Conservation (phyloP, 2,329 filamentous ascomycete species). For the Penicillium sp. region DNA sequence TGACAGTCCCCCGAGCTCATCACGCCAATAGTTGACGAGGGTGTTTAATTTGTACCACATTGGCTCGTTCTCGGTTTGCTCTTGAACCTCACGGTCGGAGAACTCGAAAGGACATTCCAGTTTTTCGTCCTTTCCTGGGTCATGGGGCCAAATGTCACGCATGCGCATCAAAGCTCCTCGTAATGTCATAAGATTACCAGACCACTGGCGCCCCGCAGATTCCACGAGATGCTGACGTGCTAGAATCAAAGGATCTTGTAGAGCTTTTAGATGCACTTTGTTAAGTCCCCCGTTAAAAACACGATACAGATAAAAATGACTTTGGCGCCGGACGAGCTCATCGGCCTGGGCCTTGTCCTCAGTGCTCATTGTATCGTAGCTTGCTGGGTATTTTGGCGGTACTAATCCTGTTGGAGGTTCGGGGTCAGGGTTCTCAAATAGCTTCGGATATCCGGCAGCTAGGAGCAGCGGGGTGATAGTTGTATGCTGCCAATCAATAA, state of each 20-base stretch:
- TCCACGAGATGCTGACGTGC: constrained; percentile 25
- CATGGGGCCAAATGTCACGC: constrained; percentile 8
- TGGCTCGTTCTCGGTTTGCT: constrained; percentile 19
- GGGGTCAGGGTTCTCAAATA: constrained; percentile 28
- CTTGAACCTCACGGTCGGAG: constrained; percentile 20
- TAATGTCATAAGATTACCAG: constrained; percentile 24
- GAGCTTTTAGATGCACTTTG: constrained; percentile 22
- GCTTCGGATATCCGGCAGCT: constrained; percentile 19
- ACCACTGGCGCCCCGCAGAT: constrained; percentile 25
- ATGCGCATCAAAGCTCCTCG: constrained; percentile 24
- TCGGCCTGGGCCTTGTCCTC: constrained; percentile 22
- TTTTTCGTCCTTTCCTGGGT: constrained; percentile 1
- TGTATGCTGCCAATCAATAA: constrained; percentile 32
- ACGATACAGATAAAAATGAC: constrained; percentile 25
- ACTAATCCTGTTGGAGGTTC: constrained; percentile 12
- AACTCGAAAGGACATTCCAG: constrained; percentile 19
- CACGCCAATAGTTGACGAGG: constrained; percentile 21
- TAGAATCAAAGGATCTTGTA: constrained; percentile 20
- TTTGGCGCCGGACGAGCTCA: constrained; percentile 19
- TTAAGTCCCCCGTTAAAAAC: constrained; percentile 27
- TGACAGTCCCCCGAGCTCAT: constrained; percentile 18
- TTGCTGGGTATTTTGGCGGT: constrained; percentile 17
- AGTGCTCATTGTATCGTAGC: constrained; percentile 18
- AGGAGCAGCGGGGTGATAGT: constrained; percentile 19
- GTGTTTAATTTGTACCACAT: constrained; percentile 24